Percentiles rank a stretch among this genome's conserved stretches.
Evolutionary conservation across 805 yeast species (phyloP).

Genomic region (Candida lessepsii): DNA sequence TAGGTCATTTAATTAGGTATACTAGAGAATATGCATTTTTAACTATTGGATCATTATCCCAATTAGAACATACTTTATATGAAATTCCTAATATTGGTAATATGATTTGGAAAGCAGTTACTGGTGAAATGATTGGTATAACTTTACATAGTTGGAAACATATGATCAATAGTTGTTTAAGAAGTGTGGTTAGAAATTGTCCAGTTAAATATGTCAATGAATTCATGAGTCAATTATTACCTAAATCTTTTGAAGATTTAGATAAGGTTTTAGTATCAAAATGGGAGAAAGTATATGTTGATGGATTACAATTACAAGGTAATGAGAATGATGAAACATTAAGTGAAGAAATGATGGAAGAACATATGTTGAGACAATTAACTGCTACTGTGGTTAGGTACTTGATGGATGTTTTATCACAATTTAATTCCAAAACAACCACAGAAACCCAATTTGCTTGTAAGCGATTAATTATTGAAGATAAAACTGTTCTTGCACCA

Average conservation of each 20-base stretch:
- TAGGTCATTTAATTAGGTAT: conserved; percentile 92
- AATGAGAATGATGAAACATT: conserved; percentile 74
- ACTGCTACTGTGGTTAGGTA: conserved; percentile 89
- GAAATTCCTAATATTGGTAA: conserved; percentile 80
- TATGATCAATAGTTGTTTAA: conserved; percentile 82
- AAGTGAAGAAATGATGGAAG: conserved; percentile 98
- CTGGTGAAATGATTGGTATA: conserved; percentile 80
- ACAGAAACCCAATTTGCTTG: conserved; percentile 63
- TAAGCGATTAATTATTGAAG: conserved; percentile 62
- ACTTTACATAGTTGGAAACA: conserved; percentile 97
- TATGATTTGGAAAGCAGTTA: conserved; percentile 79
- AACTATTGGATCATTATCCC: conserved; percentile 85
- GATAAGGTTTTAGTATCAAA: conserved; percentile 70
- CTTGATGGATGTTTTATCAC: conserved; percentile 85
- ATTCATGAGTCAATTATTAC: conserved; percentile 77
- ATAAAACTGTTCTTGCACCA: conserved; percentile 70
- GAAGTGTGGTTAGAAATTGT: conserved; percentile 86
- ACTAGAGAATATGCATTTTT: conserved; percentile 94
- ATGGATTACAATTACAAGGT: conserved; percentile 56
- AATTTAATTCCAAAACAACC: conserved; percentile 53
- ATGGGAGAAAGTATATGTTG: conserved; percentile 70
- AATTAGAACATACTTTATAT: conserved; percentile 83
- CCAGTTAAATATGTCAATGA: conserved; percentile 65
- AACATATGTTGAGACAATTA: conserved; percentile 86
- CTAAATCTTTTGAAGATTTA: conserved; percentile 68